phyloP scores from a whole-genome alignment of 2,329 filamentous ascomycete genomes.

The Akanthomyces uredinophilus region DNA sequence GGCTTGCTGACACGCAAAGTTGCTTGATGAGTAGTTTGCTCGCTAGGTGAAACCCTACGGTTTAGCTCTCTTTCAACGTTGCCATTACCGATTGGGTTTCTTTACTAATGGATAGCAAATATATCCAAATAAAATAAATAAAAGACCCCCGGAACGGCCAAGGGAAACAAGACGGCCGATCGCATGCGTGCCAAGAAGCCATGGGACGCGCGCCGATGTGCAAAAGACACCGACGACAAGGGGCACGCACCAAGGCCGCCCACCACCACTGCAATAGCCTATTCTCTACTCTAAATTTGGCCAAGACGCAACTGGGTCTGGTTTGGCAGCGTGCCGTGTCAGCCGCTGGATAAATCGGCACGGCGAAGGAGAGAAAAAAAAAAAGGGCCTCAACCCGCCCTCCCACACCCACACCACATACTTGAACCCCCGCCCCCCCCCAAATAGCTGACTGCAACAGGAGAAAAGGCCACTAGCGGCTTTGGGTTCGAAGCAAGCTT shows the following conservation, averaged over 20 bases:
- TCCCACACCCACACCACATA: too few species aligned
- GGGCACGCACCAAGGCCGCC: neutral
- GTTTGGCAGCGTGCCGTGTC: constrained; percentile 7
- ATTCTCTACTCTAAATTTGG: neutral
- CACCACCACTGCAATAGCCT: neutral
- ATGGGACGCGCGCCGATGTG: neutral
- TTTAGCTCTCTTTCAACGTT: too few species aligned
- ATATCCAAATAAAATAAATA: too few species aligned
- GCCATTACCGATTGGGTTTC: too few species aligned
- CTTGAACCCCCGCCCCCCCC: neutral
- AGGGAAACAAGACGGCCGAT: too few species aligned
- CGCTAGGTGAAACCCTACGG: too few species aligned
- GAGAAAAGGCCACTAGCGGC: constrained; percentile 1
- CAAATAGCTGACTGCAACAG: neutral
- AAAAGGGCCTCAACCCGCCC: neutral
- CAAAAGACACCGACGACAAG: too few species aligned
- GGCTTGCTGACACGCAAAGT: too few species aligned
- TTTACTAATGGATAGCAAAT: too few species aligned
- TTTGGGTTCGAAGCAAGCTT: constrained; percentile 13
- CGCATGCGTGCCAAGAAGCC: neutral
- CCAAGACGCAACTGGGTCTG: neutral
- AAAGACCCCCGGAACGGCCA: too few species aligned
- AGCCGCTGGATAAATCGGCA: constrained; percentile 18
- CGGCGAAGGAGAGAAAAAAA: too few species aligned
- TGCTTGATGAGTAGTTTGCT: too few species aligned